Evolutionary conservation across 371 early-diverging fungal species (phyloP).

Genomic region (Lichtheimia corymbifera): DNA sequence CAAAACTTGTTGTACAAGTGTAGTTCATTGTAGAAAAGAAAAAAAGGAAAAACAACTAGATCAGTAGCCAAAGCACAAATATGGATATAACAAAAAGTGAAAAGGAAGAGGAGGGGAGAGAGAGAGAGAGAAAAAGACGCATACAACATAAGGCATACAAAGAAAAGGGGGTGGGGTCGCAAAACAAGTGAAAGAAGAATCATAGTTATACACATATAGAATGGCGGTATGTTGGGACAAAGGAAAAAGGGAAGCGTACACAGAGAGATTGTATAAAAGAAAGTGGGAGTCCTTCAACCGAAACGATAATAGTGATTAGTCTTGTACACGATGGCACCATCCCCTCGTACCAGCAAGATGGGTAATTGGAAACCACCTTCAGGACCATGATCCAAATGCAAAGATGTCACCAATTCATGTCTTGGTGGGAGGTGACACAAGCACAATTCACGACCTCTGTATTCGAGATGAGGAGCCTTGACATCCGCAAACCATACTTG

Average conservation of each 20-base stretch:
- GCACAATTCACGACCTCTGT: conserved; percentile 37
- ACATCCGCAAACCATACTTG: conserved; percentile 70
- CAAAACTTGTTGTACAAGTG: conserved; percentile 7
- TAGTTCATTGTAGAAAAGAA: background rate
- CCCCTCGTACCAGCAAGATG: conserved; percentile 47
- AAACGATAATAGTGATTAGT: conserved; percentile 38
- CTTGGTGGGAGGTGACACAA: conserved; percentile 36
- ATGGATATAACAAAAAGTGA: background rate
- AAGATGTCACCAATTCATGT: conserved; percentile 18
- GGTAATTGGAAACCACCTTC: conserved; percentile 32
- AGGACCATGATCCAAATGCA: conserved; percentile 1
- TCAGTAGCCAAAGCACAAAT: conserved; percentile 1
- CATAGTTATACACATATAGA: no score
- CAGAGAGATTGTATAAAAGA: conserved; percentile 8
- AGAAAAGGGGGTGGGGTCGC: background rate
- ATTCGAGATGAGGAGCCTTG: conserved; percentile 31
- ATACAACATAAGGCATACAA: conserved; percentile 13
- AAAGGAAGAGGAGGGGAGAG: no score
- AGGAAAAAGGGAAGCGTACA: background rate
- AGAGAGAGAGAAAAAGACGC: background rate
- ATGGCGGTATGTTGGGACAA: background rate
- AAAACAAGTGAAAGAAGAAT: no score
- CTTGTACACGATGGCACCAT: conserved; percentile 43
- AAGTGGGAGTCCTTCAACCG: background rate
- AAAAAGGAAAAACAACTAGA: no score